Evolutionary conservation across 164 flowering plant species (phyloP), one percentile per base, ranked within the genome.

Genomic region (Annona squamosa): DNA sequence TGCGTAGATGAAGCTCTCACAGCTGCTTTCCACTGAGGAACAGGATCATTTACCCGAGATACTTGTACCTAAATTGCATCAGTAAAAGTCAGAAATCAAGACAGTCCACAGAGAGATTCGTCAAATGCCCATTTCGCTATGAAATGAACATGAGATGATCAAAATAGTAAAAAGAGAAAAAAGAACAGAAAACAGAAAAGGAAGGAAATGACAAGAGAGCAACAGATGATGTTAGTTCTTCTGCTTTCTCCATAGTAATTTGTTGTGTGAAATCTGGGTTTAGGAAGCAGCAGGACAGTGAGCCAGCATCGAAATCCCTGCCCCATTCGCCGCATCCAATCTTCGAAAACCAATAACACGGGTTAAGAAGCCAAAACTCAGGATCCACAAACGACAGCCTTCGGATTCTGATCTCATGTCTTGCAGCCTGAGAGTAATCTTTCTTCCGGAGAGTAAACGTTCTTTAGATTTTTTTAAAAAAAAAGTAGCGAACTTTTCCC

Each of bases 21-120:
- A 67, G 87, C 91, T 74, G 81, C 85, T 76, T 80, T 79, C 90
- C 91, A 83, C 64, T 83, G 80, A 48, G 85, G 82, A 62, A 83
- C 72, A 12, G 89, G 87, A 79, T 90, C 91, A 67, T 78, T 85
- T 19, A 90, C 84, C 94, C 89, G 86, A 69, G 86, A 75, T 46
- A 91, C 94, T 69, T 84, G 87, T 2, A 92, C 85, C 98, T 88
- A 88, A 75, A 79, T 57, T 42, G 2, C 59, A 3, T 52, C 59
- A 6, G 9, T 52, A 0, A 52, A 2, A 52, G 13, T 0, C 9
- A 52, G 13, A 10, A 52, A 52, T 9, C 2, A 6, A 16, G 59
- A 52, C 13, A 52, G 13, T 52, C 59, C 59, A 6, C 59, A 52
- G 59, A 10, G 13, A 52, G 13, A 52, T 52, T 52, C 3, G 59